These are phyloP conservation scores for Cunninghamia lanceolata DNA, from an alignment of 75 land plant species.

Conservation along the genomic window DNA sequence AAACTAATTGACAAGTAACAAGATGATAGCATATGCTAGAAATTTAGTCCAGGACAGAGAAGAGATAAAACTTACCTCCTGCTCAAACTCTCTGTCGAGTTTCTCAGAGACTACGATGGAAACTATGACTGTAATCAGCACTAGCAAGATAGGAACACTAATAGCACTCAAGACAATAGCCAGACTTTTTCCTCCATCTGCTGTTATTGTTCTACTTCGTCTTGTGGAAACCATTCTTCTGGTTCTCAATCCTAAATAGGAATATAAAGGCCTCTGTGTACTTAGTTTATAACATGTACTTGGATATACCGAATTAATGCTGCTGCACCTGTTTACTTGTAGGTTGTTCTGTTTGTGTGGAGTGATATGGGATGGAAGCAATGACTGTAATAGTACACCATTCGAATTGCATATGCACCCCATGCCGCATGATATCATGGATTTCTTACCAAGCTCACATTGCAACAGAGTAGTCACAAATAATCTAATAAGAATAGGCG, in stretches of 20 bases:
- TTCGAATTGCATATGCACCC: not conserved
- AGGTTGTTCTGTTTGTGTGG: not conserved
- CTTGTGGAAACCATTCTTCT: not conserved
- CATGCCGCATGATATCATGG: not conserved
- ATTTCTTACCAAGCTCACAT: not conserved
- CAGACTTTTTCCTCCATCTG: not conserved
- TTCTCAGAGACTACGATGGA: not conserved
- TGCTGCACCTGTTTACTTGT: not conserved
- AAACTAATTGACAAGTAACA: not conserved
- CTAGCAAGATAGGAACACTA: not conserved
- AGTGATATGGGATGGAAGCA: not conserved
- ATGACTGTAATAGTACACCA: not conserved
- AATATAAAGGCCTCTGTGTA: not conserved
- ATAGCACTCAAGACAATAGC: not conserved
- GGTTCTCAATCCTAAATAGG: not conserved
- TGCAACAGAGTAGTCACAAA: not conserved
- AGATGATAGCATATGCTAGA: not conserved
- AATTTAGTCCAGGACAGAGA: not conserved
- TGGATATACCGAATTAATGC: not conserved
- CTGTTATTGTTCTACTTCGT: not conserved
- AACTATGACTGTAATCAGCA: constrained; percentile 6
- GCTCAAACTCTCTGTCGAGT: constrained; percentile 7
- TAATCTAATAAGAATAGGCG: not conserved
- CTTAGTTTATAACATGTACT: not conserved
- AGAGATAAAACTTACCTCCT: not conserved